Percentiles rank a stretch among this genome's conserved stretches.
These are phyloP conservation scores for Ogataea naganishii DNA, from an alignment of 805 yeast genomes.

Conservation along the genomic window DNA sequence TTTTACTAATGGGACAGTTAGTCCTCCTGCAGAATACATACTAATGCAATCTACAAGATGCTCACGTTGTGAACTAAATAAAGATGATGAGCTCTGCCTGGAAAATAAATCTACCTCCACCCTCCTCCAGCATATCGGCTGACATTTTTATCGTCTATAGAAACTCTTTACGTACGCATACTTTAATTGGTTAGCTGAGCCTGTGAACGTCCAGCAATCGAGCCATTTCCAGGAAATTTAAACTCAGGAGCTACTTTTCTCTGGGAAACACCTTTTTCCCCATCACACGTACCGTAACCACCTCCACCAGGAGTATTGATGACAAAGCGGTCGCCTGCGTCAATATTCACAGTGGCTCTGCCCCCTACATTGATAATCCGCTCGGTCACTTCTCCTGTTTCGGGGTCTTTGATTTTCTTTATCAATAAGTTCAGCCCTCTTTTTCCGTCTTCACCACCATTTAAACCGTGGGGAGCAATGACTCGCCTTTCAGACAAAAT, in stretches of 20 bases:
- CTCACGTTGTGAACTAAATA: too few species aligned
- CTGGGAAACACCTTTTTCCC: slow-evolving; percentile 1
- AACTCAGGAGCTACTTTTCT: slow-evolving; percentile 7
- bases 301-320: slow-evolving; percentile 85
- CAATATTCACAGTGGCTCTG: slow-evolving; percentile 49
- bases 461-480: slow-evolving; percentile 75
- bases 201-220: slow-evolving; percentile 20
- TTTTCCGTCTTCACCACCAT: slow-evolving; percentile 72
- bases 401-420: slow-evolving; percentile 16
- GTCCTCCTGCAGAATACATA: too few species aligned
- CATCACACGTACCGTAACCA: slow-evolving; percentile 48
- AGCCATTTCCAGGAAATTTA: slow-evolving; percentile 20
- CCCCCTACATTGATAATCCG: slow-evolving; percentile 56
- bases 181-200: slow-evolving; percentile 23
- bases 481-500: slow-evolving; percentile 83
- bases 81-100: too few species aligned
- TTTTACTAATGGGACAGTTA: too few species aligned
- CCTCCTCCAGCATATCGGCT: too few species aligned
- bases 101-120: too few species aligned
- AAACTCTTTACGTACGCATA: too few species aligned
- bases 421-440: slow-evolving; percentile 62
- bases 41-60: too few species aligned
- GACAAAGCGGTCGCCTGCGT: slow-evolving; percentile 56
- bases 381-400: slow-evolving; percentile 23
- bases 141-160: too few species aligned